Evolutionary conservation across 192 early-diverging fungal genomes (phyloP).

Genomic region (Umbelopsis sp.): DNA sequence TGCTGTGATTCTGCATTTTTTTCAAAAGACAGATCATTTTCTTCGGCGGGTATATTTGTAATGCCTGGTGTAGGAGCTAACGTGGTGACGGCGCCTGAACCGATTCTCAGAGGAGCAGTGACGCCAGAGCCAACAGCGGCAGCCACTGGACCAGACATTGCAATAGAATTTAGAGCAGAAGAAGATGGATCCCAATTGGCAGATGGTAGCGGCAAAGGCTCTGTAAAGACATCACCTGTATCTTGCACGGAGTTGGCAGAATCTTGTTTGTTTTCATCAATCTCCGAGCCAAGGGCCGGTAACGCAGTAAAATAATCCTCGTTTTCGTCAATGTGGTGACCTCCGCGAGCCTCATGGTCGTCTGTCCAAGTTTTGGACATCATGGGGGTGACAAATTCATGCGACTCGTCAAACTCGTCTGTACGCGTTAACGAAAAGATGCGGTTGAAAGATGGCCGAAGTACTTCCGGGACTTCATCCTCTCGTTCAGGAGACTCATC

Average conservation of each 20-base stretch:
- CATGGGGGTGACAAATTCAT: conserved; percentile 10
- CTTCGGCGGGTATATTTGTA: background rate
- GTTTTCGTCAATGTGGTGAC: conserved; percentile 24
- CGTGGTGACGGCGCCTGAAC: background rate
- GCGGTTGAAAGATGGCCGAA: conserved; percentile 27
- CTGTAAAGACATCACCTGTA: background rate
- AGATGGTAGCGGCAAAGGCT: background rate
- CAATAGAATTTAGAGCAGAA: background rate
- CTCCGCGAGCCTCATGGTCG: conserved; percentile 28
- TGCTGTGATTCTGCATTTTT: conserved; percentile 47
- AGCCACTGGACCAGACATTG: background rate
- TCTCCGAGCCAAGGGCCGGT: background rate
- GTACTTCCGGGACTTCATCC: background rate
- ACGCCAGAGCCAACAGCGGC: background rate
- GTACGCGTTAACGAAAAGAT: conserved; percentile 56
- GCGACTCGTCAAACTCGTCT: conserved; percentile 56
- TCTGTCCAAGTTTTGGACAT: conserved; percentile 7
- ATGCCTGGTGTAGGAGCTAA: background rate
- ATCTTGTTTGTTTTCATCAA: background rate
- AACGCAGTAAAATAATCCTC: conserved; percentile 3
- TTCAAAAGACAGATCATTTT: conserved; percentile 36
- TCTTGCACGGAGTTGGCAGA: background rate
- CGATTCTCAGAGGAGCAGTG: background rate
- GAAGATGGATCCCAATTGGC: conserved; percentile 3
- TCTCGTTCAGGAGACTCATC: conserved; percentile 29